phyloP scores from a whole-genome alignment of 176 grass and related monocot genomes.

The Tuctoria greenei region DNA sequence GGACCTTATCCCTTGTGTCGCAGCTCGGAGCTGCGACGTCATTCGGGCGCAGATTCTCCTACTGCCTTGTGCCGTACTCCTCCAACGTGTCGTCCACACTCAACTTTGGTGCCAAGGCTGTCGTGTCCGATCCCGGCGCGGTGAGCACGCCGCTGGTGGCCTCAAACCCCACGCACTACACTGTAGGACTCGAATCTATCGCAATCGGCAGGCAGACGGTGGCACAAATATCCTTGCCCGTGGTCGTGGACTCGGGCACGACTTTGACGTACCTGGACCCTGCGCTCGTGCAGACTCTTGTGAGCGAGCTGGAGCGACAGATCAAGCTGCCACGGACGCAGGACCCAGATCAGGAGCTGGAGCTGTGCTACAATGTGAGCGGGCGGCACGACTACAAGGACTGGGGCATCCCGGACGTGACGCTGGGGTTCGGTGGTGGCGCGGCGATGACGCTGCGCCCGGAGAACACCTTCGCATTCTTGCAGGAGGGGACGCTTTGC shows the following conservation, averaged over 20 bases:
- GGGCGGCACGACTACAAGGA: not conserved
- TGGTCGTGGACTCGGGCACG: constrained; percentile 70
- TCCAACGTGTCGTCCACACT: constrained; percentile 43
- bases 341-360: constrained; percentile 31
- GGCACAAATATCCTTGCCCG: not conserved
- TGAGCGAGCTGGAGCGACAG: constrained; percentile 24
- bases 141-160: constrained; percentile 35
- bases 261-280: constrained; percentile 46
- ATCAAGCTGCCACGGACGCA: constrained; percentile 27
- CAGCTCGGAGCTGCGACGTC: constrained; percentile 35
- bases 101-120: constrained; percentile 56
- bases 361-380: constrained; percentile 47
- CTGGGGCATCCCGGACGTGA: constrained; percentile 42
- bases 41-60: constrained; percentile 58
- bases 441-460: constrained; percentile 37
- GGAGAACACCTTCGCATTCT: constrained; percentile 34
- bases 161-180: constrained; percentile 24
- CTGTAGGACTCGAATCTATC: constrained; percentile 37
- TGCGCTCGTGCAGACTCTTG: constrained; percentile 20
- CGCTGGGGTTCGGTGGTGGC: constrained; percentile 38
- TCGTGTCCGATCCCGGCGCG: constrained; percentile 26
- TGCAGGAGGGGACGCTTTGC: constrained; percentile 35
- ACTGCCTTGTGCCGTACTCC: constrained; percentile 51
- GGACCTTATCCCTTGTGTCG: constrained; percentile 45
- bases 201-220: constrained; percentile 30